phyloP scores from a whole-genome alignment of 352 stramenopile genomes.

The Detonula confervacea region DNA sequence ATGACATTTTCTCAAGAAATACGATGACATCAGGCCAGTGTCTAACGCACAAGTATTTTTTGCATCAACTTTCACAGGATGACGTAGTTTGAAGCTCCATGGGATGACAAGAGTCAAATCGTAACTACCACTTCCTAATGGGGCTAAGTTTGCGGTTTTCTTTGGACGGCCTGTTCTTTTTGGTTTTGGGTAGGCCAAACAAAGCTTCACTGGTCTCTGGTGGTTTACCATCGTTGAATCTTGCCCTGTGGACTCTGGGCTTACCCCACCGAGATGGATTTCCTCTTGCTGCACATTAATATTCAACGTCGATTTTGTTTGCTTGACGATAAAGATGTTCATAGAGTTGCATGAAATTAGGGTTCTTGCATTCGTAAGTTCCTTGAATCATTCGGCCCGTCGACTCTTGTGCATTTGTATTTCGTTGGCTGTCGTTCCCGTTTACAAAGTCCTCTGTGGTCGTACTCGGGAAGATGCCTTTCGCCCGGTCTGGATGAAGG shows the following conservation, averaged over 20 bases:
- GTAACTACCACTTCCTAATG: background rate
- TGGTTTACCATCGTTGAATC: background rate
- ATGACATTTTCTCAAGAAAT: background rate
- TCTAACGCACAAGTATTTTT: constrained; percentile 1
- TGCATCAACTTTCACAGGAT: background rate
- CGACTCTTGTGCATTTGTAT: constrained; percentile 17
- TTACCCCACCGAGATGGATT: background rate
- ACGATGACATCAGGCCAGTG: background rate
- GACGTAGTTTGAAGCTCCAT: background rate
- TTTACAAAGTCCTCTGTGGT: constrained; percentile 1
- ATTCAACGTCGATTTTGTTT: background rate
- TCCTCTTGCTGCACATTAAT: background rate
- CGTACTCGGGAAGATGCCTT: background rate
- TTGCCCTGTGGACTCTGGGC: background rate
- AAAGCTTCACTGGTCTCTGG: background rate
- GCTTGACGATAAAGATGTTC: background rate
- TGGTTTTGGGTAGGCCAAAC: background rate
- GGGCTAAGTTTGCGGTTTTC: background rate
- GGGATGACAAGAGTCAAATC: background rate
- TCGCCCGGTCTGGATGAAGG: background rate
- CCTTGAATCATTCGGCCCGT: background rate
- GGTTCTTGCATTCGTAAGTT: background rate
- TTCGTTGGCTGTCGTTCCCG: background rate
- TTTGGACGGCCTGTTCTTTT: background rate
- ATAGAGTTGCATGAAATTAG: background rate